Base-by-base conservation (phyloP, 202 grass and related monocot species). In the Setaria viridis region DNA sequence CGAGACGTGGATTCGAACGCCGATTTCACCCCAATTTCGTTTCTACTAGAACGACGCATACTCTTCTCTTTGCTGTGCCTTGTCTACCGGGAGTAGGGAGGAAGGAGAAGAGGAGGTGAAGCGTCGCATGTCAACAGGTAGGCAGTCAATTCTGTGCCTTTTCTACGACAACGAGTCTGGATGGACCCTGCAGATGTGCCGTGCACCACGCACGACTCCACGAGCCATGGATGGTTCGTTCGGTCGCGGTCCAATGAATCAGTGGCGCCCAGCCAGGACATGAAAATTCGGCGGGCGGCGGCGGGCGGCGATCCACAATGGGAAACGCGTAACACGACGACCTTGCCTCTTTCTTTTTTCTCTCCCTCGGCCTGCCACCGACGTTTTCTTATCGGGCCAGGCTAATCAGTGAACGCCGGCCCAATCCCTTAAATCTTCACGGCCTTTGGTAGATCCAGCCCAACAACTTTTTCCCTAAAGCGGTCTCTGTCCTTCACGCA, bases 91-190 rank as follows among this genome's bases (percentile, higher is more conserved):
- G 20, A 17, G 66, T 9, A 30, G 51, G 48, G 17, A 56, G 68
- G 68, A 82, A 72, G 41, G 29, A 64, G 19, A 75, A 15, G 1
- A 53, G 67, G 76, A 57, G 81, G 56, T 77, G 71, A 85, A 81
- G 77, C 25, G 89, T 82, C 89, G 37, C 81, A 6, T 9, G 47
- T 43, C 30, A 78, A 82, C 89, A 67, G 89, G 89, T 85, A 53
- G 81, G 14, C 74, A 20, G 89, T 91, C 85, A 79, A 77, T 81
- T 91, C 77, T 77, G 63, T 91, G 48, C 25, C 25, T 25, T 25
- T 42, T 63, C 56, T 73, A 82, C 80, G 74, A 77, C 41, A 29
- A 56, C 34, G 76, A 63, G 62, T 41, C 48, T 62, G 16, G 35
- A 81, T 58, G 81, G 25, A 59, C 1, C 43, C 54, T 46, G 41